Evolutionary conservation across 2,329 filamentous ascomycete species (phyloP).

Genomic region (Sporothrix phasma): DNA sequence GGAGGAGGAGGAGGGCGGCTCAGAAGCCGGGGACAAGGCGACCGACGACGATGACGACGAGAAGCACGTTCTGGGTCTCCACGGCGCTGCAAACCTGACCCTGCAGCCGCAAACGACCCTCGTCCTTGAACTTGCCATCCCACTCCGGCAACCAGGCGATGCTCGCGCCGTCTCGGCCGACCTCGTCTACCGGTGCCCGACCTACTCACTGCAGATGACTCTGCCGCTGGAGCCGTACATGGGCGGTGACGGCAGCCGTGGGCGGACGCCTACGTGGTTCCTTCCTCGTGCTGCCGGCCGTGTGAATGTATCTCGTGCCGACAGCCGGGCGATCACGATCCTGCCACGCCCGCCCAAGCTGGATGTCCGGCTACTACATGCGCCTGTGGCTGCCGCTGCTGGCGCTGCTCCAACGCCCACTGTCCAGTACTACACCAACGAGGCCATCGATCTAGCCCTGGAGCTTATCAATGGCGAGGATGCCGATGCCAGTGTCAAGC

Average conservation of each 20-base stretch:
- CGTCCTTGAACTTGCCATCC: conserved; percentile 61
- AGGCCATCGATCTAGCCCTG: conserved; percentile 58
- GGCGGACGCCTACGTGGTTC: conserved; percentile 38
- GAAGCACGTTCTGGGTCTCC: neutral
- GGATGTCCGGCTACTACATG: conserved; percentile 49
- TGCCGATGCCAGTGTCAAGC: conserved; percentile 59
- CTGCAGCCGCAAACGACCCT: conserved; percentile 57
- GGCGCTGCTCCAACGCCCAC: neutral
- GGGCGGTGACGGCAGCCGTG: conserved; percentile 14
- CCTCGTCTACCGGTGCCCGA: conserved; percentile 51
- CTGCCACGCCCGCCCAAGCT: conserved; percentile 88
- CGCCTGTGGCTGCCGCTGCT: neutral
- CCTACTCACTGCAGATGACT: conserved; percentile 58
- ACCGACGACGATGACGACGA: conserved; percentile 12
- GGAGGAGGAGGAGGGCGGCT: neutral
- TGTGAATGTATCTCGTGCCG: conserved; percentile 38
- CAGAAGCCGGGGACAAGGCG: neutral
- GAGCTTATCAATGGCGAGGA: conserved; percentile 75
- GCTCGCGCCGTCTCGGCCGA: conserved; percentile 55
- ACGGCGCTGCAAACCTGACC: conserved; percentile 46
- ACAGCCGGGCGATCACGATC: conserved; percentile 55
- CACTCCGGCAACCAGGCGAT: conserved; percentile 73
- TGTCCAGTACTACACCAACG: conserved; percentile 72
- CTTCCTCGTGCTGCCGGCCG: conserved; percentile 30
- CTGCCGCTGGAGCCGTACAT: conserved; percentile 40